phyloP scores from a whole-genome alignment of 257 asterid species.

The Nicotiana knightiana region DNA sequence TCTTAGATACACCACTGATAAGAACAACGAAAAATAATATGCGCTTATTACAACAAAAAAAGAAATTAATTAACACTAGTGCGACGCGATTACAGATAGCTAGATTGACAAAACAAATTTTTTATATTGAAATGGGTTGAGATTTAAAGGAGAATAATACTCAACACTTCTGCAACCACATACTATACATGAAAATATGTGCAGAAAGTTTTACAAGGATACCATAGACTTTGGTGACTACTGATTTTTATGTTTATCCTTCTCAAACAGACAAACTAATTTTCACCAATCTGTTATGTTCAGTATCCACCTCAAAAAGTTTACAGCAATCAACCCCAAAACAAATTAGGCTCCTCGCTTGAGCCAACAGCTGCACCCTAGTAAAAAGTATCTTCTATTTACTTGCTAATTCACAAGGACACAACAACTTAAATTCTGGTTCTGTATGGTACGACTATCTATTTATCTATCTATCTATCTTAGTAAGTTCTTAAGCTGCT shows the following conservation, averaged over 20 bases:
- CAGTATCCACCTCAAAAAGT: not conserved
- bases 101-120: not conserved
- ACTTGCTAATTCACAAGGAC: not conserved
- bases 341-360: not conserved
- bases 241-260: not conserved
- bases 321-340: not conserved
- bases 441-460: not conserved
- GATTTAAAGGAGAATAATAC: not conserved
- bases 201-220: not conserved
- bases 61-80: not conserved
- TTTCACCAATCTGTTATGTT: not conserved
- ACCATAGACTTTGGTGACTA: no score
- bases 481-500: no score
- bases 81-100: not conserved
- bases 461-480: not conserved
- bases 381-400: not conserved
- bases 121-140: not conserved
- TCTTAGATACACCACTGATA: not conserved
- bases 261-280: not conserved
- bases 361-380: not conserved
- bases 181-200: not conserved
- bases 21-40: not conserved
- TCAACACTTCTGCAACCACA: not conserved
- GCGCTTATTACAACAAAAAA: not conserved
- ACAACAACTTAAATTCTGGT: not conserved